Percentiles rank a stretch among this genome's conserved stretches.
Evolutionary conservation across 768 basidiomycete genomes (phyloP).

Genomic region (Fomitopsis pulvina): DNA sequence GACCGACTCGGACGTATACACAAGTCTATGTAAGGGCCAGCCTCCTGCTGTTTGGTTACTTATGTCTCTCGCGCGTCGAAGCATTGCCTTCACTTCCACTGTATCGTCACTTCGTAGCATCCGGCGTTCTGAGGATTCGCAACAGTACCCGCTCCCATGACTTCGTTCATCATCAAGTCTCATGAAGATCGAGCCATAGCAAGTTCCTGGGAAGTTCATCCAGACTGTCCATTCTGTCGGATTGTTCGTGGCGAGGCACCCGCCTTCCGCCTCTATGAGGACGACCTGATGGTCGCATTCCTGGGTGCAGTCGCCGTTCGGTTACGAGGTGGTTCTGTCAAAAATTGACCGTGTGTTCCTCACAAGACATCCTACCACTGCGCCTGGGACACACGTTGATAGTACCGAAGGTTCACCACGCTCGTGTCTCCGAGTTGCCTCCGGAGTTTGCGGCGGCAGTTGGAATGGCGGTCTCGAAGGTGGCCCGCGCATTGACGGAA

Average conservation of each 20-base stretch:
- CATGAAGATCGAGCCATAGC: constrained; percentile 43
- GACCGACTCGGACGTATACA: too few species aligned
- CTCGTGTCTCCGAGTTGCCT: constrained; percentile 60
- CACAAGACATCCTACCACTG: constrained; percentile 59
- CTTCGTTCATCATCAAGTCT: constrained; percentile 65
- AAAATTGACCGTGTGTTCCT: constrained; percentile 1
- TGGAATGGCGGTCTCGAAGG: constrained; percentile 52
- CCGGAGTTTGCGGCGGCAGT: constrained; percentile 49
- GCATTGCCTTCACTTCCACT: too few species aligned
- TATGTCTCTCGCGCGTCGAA: too few species aligned
- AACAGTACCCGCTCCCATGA: constrained; percentile 35
- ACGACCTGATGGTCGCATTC: constrained; percentile 57
- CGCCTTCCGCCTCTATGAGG: constrained; percentile 50
- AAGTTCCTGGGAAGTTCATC: constrained; percentile 42
- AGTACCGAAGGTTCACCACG: constrained; percentile 58
- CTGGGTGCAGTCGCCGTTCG: constrained; percentile 36
- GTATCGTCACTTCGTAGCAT: too few species aligned
- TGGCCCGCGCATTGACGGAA: constrained; percentile 55
- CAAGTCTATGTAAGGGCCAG: too few species aligned
- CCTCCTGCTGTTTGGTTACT: too few species aligned
- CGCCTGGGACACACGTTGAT: constrained; percentile 63
- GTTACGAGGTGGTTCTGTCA: not conserved
- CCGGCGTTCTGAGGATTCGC: not conserved
- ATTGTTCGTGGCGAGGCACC: constrained; percentile 47
- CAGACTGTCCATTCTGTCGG: constrained; percentile 57